Evolutionary conservation across 768 basidiomycete species (phyloP), one percentile per base, ranked within the genome.

Genomic region (Tricholoma saponaceum): DNA sequence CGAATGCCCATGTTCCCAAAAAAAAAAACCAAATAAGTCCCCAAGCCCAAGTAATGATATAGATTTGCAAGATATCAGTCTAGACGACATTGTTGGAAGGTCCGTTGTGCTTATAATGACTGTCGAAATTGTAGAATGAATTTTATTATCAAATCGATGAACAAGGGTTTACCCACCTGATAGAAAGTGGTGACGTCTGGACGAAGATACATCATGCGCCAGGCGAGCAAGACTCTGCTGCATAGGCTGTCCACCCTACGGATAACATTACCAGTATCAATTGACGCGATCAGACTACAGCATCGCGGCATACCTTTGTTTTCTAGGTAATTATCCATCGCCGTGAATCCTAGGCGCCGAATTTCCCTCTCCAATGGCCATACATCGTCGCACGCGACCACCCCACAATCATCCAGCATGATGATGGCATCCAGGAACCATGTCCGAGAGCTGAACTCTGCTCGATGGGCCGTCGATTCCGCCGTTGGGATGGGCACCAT

Each of bases 361-460:
- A 81, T 73, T 64, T 81, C 79, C 59, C 78, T 66, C 67, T 81
- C 79, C 23, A 81, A 63, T 25, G 77, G 56, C 77, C 76, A 77
- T 20, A 74, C 76, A 70, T 81, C 79, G 52, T 79, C 76, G 64
- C 79, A 81, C 37, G 73, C 73, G 18, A 79, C 67, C 9, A 79
- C 76, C 6, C 76, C 77, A 58, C 77, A 79, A 57, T 81, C 79
- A 61, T 79, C 74, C 59, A 81, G 64, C n/a, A 74, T 71, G 47
- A 72, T 72, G 14, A 79, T 76, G 20, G 74, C 77, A 35, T 79
- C 77, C 18, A 79, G 63, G 57, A 81, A 81, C 78, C 78, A 81
- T n/a, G 73, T 70, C 35, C 79, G 67, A 2, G 76, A 77, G 61
- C 73, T 76, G 61, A 79, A 79, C 54, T 79, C 79, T 18, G 65